Evolutionary conservation across 2,329 filamentous ascomycete species (phyloP).

Genomic region (Leptodontidium sp.): DNA sequence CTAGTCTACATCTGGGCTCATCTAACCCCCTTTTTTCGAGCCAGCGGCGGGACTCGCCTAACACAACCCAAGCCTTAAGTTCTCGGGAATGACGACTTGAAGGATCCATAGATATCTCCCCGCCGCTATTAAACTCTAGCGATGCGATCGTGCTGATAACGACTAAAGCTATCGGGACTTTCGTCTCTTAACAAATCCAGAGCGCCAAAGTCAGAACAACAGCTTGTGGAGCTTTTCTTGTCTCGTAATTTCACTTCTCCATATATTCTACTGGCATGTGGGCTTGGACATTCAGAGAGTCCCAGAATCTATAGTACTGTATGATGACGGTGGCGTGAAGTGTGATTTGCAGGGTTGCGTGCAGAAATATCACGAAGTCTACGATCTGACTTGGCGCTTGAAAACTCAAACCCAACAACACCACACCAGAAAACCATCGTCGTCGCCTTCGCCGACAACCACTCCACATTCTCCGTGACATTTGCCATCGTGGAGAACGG

Average conservation of each 20-base stretch:
- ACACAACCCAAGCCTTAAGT: too few relatives aligned
- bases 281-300: not conserved
- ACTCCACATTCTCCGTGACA: not conserved
- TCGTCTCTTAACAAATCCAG: not conserved
- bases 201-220: too few relatives aligned
- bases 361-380: not conserved
- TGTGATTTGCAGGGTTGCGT: not conserved
- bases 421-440: slow-evolving; percentile 15
- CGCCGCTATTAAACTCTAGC: not conserved
- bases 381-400: not conserved
- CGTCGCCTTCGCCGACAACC: slow-evolving; percentile 5
- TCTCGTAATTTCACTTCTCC: not conserved
- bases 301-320: not conserved
- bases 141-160: not conserved
- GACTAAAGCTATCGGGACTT: not conserved
- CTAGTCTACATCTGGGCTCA: not conserved
- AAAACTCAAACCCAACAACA: slow-evolving; percentile 21
- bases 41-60: slow-evolving; percentile 5
- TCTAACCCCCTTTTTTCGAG: not conserved
- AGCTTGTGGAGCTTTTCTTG: too few relatives aligned
- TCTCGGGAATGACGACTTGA: not conserved
- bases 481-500: slow-evolving; percentile 4
- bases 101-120: not conserved
- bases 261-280: not conserved
- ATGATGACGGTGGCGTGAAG: not conserved